Conservation (phyloP, 1,284 basidiomycete genomes). For the Trichosporon faecale region DNA sequence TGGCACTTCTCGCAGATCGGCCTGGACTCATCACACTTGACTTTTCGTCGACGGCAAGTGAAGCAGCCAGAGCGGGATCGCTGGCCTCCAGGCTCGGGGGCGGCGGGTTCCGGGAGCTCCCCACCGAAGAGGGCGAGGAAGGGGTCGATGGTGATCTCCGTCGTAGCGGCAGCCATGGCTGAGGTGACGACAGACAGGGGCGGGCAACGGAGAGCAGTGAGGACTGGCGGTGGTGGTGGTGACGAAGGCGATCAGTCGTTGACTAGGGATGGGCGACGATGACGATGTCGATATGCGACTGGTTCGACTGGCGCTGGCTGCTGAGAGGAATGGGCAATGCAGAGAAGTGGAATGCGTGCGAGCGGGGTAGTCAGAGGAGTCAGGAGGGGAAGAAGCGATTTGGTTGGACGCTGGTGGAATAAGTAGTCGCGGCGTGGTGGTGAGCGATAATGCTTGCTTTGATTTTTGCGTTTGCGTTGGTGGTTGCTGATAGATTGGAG, state of each 20-base stretch:
- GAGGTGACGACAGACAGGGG: not conserved
- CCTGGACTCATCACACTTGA: slow-evolving; percentile 44
- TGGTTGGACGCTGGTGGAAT: not conserved
- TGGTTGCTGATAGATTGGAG: not conserved
- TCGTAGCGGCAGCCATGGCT: slow-evolving; percentile 7
- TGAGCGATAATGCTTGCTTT: not conserved
- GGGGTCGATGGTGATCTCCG: slow-evolving; percentile 24
- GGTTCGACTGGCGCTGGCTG: not conserved
- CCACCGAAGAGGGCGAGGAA: slow-evolving; percentile 26
- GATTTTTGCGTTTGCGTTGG: not conserved
- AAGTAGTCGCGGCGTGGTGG: not conserved
- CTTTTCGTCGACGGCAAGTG: slow-evolving; percentile 42
- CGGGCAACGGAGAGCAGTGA: not conserved
- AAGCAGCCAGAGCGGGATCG: slow-evolving; percentile 39
- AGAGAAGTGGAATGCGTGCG: not conserved
- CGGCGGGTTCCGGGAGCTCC: slow-evolving; percentile 4
- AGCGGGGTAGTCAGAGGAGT: not conserved
- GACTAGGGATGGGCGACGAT: not conserved
- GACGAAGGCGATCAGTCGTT: not conserved
- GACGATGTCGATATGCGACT: not conserved
- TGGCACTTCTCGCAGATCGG: slow-evolving; percentile 38
- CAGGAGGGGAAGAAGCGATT: not conserved
- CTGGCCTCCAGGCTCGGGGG: slow-evolving; percentile 22
- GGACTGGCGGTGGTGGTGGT: not conserved
- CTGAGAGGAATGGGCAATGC: not conserved